Conservation (phyloP, 2,329 filamentous ascomycete genomes). For the Colletotrichum horii region DNA sequence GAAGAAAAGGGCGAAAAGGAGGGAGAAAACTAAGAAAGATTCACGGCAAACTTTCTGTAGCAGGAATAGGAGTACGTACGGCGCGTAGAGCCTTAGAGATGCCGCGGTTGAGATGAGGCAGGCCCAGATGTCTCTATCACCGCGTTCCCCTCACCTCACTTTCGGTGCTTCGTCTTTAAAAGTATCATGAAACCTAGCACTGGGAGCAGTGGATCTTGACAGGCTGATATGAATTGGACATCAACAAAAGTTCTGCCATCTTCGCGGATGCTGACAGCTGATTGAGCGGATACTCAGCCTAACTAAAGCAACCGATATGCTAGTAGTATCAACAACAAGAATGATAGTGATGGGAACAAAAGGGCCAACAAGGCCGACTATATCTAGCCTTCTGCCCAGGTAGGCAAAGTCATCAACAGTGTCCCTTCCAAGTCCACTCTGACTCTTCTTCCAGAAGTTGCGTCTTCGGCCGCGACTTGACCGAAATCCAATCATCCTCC, state of each 20-base stretch:
- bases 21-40: too few relatives aligned
- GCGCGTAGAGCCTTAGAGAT: not conserved
- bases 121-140: not conserved
- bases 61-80: not conserved
- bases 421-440: not conserved
- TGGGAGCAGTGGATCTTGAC: not conserved
- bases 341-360: not conserved
- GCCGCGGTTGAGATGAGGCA: too few relatives aligned
- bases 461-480: not conserved
- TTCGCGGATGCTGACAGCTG: not conserved
- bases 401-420: not conserved
- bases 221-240: rapidly evolving
- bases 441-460: not conserved
- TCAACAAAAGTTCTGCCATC: not conserved
- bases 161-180: rapidly evolving
- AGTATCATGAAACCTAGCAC: not conserved
- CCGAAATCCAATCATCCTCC: not conserved
- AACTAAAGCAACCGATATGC: not conserved
- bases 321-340: not conserved
- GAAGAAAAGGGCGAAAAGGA: too few relatives aligned
- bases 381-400: not conserved
- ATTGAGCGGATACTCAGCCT: not conserved
- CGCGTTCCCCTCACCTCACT: not conserved
- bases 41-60: not conserved
- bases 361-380: not conserved